Percentiles rank a stretch among this genome's conserved stretches.
phyloP scores from a whole-genome alignment of 371 early-diverging fungal genomes.

The Syncephalastrum racemosum region DNA sequence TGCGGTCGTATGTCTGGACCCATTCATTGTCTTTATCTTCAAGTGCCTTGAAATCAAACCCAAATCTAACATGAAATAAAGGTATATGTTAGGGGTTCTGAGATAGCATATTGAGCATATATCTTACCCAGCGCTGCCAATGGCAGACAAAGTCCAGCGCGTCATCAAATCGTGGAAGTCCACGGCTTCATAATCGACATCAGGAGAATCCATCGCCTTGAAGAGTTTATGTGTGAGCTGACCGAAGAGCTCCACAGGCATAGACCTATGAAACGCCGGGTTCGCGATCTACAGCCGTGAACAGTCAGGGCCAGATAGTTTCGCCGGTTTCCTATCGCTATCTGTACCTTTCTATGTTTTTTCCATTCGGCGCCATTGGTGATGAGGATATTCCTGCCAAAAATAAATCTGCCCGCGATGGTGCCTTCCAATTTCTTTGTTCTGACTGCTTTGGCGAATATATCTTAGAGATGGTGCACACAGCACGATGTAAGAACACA shows the following conservation, averaged over 20 bases:
- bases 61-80: conserved; percentile 1
- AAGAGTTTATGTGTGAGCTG: conserved; percentile 22
- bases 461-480: conserved; percentile 1
- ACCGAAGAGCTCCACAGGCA: conserved; percentile 39
- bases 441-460: conserved; percentile 19
- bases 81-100: no score
- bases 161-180: conserved; percentile 26
- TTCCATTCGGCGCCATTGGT: conserved; percentile 29
- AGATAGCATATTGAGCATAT: not conserved
- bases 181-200: conserved; percentile 12
- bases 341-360: conserved; percentile 26
- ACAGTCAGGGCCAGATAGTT: not conserved
- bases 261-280: conserved; percentile 36
- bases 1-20: conserved; percentile 25
- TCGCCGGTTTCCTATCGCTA: no score
- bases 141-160: conserved; percentile 35
- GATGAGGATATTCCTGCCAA: conserved; percentile 29
- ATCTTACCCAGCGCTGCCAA: conserved; percentile 34
- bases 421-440: conserved; percentile 14
- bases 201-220: conserved; percentile 10
- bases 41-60: conserved; percentile 34
- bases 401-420: conserved; percentile 17
- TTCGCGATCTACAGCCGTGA: conserved; percentile 25
- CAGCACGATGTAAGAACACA: not conserved
- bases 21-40: conserved; percentile 25